Base-by-base conservation (phyloP, 1,139 yeast species). In the Keqinozyma sinolaborantium region DNA sequence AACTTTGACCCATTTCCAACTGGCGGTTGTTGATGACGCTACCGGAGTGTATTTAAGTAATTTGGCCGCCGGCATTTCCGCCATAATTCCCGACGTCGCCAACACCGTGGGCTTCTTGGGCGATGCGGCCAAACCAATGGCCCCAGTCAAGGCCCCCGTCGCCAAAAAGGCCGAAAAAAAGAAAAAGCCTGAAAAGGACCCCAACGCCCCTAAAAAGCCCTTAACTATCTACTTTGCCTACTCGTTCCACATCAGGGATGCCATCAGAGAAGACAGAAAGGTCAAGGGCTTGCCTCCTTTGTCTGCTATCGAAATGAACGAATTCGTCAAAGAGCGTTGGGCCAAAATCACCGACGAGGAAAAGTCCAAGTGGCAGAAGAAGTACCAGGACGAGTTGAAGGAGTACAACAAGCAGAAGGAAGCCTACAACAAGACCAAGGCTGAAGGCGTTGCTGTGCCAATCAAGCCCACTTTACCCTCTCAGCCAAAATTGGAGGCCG, bases 151-250 rank as follows among this genome's bases (percentile, higher is more conserved):
- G 16, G 30, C 44, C 40, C 23, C 30, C 14, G 23, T 24, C 4
- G 32, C 23, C 19, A 28, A 16, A 14, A 45, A 53, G 23, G 48
- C 51, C 25, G 58, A 52, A 37, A 66, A 52, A 60, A 64, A 64
- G 51, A 73, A 70, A 59, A 77, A 74, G 56, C 62, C 78, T 68
- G 60, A 63, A 43, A 63, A 53, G 41, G 74, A 77, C 50, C 82
- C 82, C 20, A 72, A 73, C 45, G 82, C 82, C 27, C 82, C 83
- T 30, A 77, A 73, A 58, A 76, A 75, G 50, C 82, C 83, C 15
- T 64, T 84, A 51, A 86, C 96, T 24, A 83, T 85, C 36, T 87
- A 80, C 64, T 85, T 87, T 58, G 83, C 90, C 25, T 87, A 77
- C 54, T 74, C 82, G 26, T 79, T 80, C 45, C 75, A 75, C 45